Evolutionary conservation across 2,329 filamentous ascomycete species (phyloP).

Genomic region (Colletotrichum sp.): DNA sequence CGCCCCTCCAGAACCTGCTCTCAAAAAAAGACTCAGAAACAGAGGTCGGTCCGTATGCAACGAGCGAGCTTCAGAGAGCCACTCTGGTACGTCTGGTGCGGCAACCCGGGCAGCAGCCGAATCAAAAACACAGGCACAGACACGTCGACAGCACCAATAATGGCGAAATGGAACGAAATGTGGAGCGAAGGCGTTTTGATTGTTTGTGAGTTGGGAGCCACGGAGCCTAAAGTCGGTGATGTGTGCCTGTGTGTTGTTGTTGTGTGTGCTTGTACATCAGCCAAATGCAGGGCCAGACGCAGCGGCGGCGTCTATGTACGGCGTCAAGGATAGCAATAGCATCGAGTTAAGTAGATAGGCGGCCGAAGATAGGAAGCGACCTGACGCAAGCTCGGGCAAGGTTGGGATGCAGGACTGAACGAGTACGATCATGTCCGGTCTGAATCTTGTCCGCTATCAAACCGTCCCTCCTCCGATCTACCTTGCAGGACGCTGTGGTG

Average conservation of each 20-base stretch:
- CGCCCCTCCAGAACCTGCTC: background rate
- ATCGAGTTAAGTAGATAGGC: background rate
- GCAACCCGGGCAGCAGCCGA: background rate
- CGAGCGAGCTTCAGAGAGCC: slow-evolving; percentile 3
- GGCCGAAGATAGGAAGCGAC: background rate
- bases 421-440: background rate
- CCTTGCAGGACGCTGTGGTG: background rate
- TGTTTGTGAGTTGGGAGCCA: background rate
- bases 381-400: slow-evolving; percentile 8
- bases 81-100: background rate
- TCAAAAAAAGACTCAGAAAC: background rate
- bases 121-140: slow-evolving; percentile 1
- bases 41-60: background rate
- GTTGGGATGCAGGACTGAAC: background rate
- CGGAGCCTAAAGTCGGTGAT: background rate
- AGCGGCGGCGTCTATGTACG: background rate
- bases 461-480: background rate
- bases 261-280: background rate
- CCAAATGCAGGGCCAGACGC: background rate
- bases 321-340: background rate
- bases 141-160: slow-evolving; percentile 1
- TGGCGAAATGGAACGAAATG: slow-evolving; percentile 1
- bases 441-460: background rate
- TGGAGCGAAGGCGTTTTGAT: slow-evolving; percentile 10
- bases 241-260: background rate